Base-by-base conservation (phyloP, 2,329 filamentous ascomycete genomes). In the Colletotrichum eleusines region DNA sequence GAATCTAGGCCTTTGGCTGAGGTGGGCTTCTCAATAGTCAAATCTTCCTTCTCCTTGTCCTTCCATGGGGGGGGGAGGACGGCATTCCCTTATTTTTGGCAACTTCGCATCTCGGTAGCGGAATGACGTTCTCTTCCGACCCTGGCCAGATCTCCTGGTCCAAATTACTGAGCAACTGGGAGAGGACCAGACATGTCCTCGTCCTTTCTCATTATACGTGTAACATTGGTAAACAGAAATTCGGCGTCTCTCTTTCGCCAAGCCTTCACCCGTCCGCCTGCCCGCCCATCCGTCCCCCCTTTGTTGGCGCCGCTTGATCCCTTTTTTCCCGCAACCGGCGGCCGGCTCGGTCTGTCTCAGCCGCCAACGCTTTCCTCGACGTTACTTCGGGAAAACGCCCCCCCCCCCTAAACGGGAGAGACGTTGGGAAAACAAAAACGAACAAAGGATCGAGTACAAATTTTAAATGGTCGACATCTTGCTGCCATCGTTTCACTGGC, bases 51-150 rank as follows among this genome's bases (percentile, higher is more conserved):
- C 26, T n/a, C 42, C 3, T n/a, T 28, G 5, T 31, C 9, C 3
- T 11, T 4, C n/a, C n/a, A n/a, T n/a, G n/a, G n/a, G 23, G 9
- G 18, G 40, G 20, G 42, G 42, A n/a, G 20, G 23, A 11, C 20
- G 20, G 2, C 7, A 5, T 23, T 46, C 11, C 5, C 23, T 44
- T 59, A 46, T 59, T 46, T 59, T 44, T 33, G 57, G 40, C 26
- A 59, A 46, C 40, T 44, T 26, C 33, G 57, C 20, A 59, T 59
- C 28, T 59, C 23, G 55, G 55, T 31, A 18, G 38, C 55, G 55
- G 55, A 28, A 59, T 42, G 38, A 59, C 38, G 28, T 50, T 50
- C 48, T 50, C 23, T 18, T 18, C 14, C 6, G 12, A 8, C 48
- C 48, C 14, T 3, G 23, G 48, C 14, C 6, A 3, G 23, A 16